Evolutionary conservation across 495 filamentous ascomycete genomes (phyloP).

Genomic region (Aeminium ludgeri): DNA sequence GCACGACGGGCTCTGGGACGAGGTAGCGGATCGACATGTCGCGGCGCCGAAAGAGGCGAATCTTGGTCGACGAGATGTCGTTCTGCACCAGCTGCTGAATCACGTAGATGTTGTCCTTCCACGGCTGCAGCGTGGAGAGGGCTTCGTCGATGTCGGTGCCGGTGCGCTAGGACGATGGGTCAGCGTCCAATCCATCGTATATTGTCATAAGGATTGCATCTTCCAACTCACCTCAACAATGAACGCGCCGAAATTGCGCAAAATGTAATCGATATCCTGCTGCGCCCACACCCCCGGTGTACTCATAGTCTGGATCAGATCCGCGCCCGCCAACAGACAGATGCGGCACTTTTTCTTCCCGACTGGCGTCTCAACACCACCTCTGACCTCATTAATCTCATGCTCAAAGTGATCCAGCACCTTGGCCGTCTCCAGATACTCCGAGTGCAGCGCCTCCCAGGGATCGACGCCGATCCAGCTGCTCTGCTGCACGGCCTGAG

Average conservation of each 20-base stretch:
- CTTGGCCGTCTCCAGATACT: constrained; percentile 74
- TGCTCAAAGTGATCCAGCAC: constrained; percentile 80
- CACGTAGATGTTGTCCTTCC: constrained; percentile 65
- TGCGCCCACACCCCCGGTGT: constrained; percentile 61
- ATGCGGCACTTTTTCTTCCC: constrained; percentile 46
- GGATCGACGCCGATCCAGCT: constrained; percentile 43
- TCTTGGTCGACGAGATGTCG: constrained; percentile 78
- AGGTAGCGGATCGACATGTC: constrained; percentile 62
- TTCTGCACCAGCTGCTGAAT: constrained; percentile 83
- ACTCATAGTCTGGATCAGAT: constrained; percentile 54
- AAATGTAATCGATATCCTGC: constrained; percentile 69
- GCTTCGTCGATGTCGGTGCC: constrained; percentile 74
- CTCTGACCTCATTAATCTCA: constrained; percentile 65
- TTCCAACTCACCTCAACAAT: constrained; percentile 36
- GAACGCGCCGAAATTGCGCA: constrained; percentile 74
- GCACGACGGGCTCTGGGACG: constrained; percentile 48
- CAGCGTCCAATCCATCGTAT: neutral
- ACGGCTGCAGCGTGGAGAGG: constrained; percentile 34
- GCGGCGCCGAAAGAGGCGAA: constrained; percentile 63
- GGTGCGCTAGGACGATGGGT: constrained; percentile 35
- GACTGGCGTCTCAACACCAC: constrained; percentile 50
- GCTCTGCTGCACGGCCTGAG: constrained; percentile 45
- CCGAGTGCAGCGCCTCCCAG: constrained; percentile 54
- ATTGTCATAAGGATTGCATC: neutral
- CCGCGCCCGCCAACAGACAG: constrained; percentile 54